phyloP scores from a whole-genome alignment of 1,284 basidiomycete genomes.

The Somion occarium region DNA sequence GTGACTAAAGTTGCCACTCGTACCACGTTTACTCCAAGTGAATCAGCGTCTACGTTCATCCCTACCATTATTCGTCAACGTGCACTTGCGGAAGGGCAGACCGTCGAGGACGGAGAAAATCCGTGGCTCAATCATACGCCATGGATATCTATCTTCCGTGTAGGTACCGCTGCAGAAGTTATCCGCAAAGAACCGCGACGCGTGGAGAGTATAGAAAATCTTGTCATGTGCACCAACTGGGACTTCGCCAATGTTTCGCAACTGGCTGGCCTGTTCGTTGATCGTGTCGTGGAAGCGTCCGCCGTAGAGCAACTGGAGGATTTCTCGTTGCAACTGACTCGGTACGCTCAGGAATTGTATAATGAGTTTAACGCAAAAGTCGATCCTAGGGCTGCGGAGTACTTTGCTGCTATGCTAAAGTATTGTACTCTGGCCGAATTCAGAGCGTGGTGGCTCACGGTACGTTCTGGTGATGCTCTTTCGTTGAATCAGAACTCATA shows the following conservation, averaged over 20 bases:
- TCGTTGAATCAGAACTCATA: neutral
- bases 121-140: neutral
- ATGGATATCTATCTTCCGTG: neutral
- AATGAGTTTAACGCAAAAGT: neutral
- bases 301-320: neutral
- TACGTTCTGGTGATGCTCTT: conserved; percentile 19
- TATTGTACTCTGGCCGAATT: conserved; percentile 27
- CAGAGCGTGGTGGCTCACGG: conserved; percentile 29
- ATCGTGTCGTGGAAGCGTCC: neutral
- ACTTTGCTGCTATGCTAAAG: neutral
- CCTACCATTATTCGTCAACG: neutral
- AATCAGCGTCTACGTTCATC: neutral
- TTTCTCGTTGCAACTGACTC: neutral
- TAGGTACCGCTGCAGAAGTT: neutral
- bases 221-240: neutral
- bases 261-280: neutral
- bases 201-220: neutral
- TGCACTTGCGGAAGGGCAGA: too few species aligned
- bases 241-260: neutral
- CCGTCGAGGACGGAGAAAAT: neutral
- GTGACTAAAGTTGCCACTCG: neutral
- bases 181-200: neutral
- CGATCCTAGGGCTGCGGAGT: neutral
- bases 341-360: neutral
- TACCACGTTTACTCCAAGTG: neutral